These are phyloP conservation scores for Phaeosphaeria sp. DNA, from an alignment of 2,329 filamentous ascomycete genomes.

Conservation along the genomic window DNA sequence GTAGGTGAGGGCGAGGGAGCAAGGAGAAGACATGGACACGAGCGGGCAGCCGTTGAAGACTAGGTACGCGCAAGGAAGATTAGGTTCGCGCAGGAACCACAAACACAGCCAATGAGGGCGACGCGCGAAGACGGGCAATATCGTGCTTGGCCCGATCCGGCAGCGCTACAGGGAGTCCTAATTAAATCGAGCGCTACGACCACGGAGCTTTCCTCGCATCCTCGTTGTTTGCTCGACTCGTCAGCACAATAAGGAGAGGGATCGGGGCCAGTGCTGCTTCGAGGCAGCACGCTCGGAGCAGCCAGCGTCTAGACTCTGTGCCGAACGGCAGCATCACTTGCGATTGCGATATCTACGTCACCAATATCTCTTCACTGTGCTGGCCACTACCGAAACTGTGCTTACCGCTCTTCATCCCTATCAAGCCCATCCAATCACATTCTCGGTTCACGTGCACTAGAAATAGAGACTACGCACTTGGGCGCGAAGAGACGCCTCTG, in stretches of 20 bases:
- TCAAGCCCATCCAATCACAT: background rate
- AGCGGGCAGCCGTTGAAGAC: conserved; percentile 2
- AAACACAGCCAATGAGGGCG: conserved; percentile 10
- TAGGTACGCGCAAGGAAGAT: conserved; percentile 19
- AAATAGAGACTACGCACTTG: background rate
- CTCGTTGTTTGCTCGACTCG: background rate
- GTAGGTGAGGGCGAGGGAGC: conserved; percentile 19
- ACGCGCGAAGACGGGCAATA: conserved; percentile 4
- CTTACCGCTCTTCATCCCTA: background rate
- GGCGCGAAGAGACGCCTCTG: background rate
- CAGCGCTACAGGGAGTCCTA: conserved; percentile 12
- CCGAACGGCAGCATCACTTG: background rate
- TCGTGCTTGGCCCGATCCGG: conserved; percentile 7
- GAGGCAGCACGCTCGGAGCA: background rate
- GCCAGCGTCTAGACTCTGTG: background rate
- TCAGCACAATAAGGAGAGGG: background rate
- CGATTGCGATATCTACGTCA: background rate
- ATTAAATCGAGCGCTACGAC: background rate
- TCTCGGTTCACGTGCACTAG: background rate
- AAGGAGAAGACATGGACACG: conserved; percentile 7
- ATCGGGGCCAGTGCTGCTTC: background rate
- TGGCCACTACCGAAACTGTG: background rate
- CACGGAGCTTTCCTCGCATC: background rate
- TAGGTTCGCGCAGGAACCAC: conserved; percentile 22
- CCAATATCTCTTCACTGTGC: background rate